A percentile compares a stretch with the other conserved stretches of the same genome.
phyloP scores from a whole-genome alignment of 805 yeast species.

The Naumovozyma dairenensis region DNA sequence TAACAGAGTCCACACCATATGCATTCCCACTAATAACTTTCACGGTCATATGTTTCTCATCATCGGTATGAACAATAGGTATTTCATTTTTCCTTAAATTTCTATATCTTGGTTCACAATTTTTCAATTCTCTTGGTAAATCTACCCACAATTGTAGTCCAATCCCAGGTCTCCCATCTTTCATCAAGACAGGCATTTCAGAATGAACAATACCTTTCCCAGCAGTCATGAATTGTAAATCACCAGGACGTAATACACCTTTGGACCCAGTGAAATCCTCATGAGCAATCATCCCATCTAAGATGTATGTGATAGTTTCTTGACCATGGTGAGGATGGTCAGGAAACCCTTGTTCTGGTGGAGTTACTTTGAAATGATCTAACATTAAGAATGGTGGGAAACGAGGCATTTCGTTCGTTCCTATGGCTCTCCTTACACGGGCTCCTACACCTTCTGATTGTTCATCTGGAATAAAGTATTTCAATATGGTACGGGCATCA shows the following conservation, averaged over 20 bases:
- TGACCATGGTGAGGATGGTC: conserved; percentile 80
- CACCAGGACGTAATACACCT: conserved; percentile 72
- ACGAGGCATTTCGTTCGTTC: conserved; percentile 52
- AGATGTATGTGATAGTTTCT: conserved; percentile 64
- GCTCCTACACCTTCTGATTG: conserved; percentile 87
- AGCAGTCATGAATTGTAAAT: conserved; percentile 89
- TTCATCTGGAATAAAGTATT: conserved; percentile 47
- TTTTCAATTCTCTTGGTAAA: conserved; percentile 53
- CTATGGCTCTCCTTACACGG: conserved; percentile 68
- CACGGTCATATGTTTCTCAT: conserved; percentile 52
- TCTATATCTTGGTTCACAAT: conserved; percentile 64
- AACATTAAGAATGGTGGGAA: conserved; percentile 78
- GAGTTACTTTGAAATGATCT: conserved; percentile 61
- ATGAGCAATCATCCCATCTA: conserved; percentile 62
- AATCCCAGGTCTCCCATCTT: conserved; percentile 39
- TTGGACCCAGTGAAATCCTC: conserved; percentile 82
- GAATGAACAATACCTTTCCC: conserved; percentile 81
- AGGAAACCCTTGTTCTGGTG: conserved; percentile 70
- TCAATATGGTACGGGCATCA: conserved; percentile 37
- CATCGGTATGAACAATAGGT: conserved; percentile 55
- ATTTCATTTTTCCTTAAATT: conserved; percentile 63
- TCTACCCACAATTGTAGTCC: conserved; percentile 90
- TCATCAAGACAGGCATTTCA: conserved; percentile 65
- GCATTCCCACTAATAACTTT: conserved; percentile 66
- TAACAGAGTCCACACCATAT: conserved; percentile 63